These are phyloP conservation scores for Trichoderma asperellum DNA, from an alignment of 2,329 filamentous ascomycete species.

Conservation along the genomic window DNA sequence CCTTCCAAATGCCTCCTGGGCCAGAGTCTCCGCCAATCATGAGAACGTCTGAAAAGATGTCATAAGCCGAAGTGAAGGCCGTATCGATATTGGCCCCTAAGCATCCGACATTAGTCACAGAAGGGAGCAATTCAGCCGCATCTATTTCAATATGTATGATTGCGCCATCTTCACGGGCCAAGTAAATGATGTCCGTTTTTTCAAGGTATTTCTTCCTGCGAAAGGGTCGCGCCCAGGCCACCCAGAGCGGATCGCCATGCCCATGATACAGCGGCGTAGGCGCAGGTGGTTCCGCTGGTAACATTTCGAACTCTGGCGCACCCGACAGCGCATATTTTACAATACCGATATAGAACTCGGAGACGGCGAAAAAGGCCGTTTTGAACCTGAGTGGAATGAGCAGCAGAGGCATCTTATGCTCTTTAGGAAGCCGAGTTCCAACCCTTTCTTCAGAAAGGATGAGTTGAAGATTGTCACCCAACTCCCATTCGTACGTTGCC, in stretches of 20 bases:
- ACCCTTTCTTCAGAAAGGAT: slow-evolving; percentile 52
- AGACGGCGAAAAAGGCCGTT: slow-evolving; percentile 73
- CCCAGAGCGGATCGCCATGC: slow-evolving; percentile 66
- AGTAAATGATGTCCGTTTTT: slow-evolving; percentile 76
- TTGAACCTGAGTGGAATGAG: slow-evolving; percentile 72
- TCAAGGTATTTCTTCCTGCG: slow-evolving; percentile 66
- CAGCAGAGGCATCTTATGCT: slow-evolving; percentile 65
- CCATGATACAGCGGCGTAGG: slow-evolving; percentile 54
- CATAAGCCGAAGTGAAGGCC: slow-evolving; percentile 78
- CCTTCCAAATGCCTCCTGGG: slow-evolving; percentile 75
- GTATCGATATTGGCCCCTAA: slow-evolving; percentile 75
- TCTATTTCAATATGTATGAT: slow-evolving; percentile 74
- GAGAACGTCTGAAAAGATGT: slow-evolving; percentile 73
- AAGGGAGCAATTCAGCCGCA: slow-evolving; percentile 57
- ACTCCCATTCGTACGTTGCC: slow-evolving; percentile 64
- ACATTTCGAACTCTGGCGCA: slow-evolving; percentile 52
- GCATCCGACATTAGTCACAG: slow-evolving; percentile 63
- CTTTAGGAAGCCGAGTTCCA: slow-evolving; percentile 55
- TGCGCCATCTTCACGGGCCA: slow-evolving; percentile 85
- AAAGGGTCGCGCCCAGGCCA: slow-evolving; percentile 79
- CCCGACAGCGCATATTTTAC: slow-evolving; percentile 59
- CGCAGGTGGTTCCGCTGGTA: slow-evolving; percentile 47
- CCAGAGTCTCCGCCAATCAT: slow-evolving; percentile 79
- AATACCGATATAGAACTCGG: slow-evolving; percentile 60
- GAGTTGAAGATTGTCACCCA: slow-evolving; percentile 51